Base-by-base conservation (phyloP, 1,284 basidiomycete genomes). In the Ustilago tritici region DNA sequence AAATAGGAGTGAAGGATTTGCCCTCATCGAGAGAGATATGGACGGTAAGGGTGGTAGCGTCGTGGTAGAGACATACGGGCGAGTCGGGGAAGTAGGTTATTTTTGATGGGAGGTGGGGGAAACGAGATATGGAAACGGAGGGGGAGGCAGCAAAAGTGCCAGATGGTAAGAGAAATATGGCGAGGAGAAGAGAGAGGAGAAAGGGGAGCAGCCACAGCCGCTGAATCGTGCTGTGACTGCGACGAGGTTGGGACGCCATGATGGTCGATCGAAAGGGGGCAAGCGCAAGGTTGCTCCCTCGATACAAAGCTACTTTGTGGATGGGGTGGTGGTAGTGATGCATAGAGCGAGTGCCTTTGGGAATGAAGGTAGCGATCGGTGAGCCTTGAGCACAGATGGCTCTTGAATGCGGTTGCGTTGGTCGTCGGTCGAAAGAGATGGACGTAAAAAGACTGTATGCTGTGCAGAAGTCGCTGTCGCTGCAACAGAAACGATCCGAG, bases 41-140 rank as follows among this genome's bases (percentile, higher is more conserved):
- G 8, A 98, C 89, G 65, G 90, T 89, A 11, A 92, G 90, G 12
- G 89, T 88, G 19, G 90, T 81, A 1, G 90, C 87, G 86, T 98
- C 95, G 85, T 95, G 93, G 83, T 93, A 95, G 60, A 98, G 88
- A 11, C 92, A 92, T 66, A 90, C 94, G 47, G 92, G 87, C 7
- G 93, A 92, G 88, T 97, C 95, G 78, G 96, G 93, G 88, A 98
- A 96, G 89, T 95, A 98, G 88, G 93, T 92, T 61, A 98, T 87
- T 78, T 90, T 89, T n/a, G 90, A 89, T 91, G 97, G 87, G 1
- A 93, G 88, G 85, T 93, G 93, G 41, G 87, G 84, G 65, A 90
- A 88, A 31, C 87, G 79, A 7, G 87, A 88, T n/a, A 88, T 76
- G 7, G 83, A 73, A 4, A 89, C 87, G 32, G 82, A 78, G 46